Evolutionary conservation across 306 rosid genomes (phyloP).

Genomic region (Vicia villosa): DNA sequence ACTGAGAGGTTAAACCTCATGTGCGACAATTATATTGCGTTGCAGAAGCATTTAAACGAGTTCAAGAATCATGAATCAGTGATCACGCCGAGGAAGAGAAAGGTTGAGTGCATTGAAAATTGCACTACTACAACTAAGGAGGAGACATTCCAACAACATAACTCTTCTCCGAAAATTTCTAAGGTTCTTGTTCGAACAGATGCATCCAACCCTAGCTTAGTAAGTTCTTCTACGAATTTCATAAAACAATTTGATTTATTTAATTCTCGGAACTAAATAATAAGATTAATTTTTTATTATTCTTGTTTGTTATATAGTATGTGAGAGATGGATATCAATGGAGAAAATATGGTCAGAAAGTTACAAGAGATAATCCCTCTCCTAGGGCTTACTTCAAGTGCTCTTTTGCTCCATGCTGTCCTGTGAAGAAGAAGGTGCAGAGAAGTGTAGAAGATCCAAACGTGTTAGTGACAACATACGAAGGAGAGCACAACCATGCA

Average conservation of each 20-base stretch:
- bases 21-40: constrained; percentile 47
- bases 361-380: constrained; percentile 90
- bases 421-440: constrained; percentile 96
- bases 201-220: constrained; percentile 64
- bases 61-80: constrained; percentile 26
- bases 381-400: constrained; percentile 97
- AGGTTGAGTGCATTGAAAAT: constrained; percentile 39
- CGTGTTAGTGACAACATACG: constrained; percentile 76
- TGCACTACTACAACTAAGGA: constrained; percentile 52
- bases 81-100: constrained; percentile 48
- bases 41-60: constrained; percentile 45
- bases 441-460: constrained; percentile 76
- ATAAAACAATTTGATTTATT: too few species aligned
- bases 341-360: constrained; percentile 97
- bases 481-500: constrained; percentile 85
- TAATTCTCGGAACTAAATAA: not conserved
- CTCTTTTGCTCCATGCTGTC: constrained; percentile 80
- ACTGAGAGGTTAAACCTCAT: constrained; percentile 46
- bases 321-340: constrained; percentile 95
- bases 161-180: constrained; percentile 47
- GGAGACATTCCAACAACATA: constrained; percentile 40
- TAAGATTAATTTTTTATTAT: not conserved
- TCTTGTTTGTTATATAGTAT: constrained; percentile 26
- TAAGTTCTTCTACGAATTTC: constrained; percentile 37
- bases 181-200: constrained; percentile 61